Base-by-base conservation (phyloP, 73 alveolate species). In the Durusdinium trenchii region DNA sequence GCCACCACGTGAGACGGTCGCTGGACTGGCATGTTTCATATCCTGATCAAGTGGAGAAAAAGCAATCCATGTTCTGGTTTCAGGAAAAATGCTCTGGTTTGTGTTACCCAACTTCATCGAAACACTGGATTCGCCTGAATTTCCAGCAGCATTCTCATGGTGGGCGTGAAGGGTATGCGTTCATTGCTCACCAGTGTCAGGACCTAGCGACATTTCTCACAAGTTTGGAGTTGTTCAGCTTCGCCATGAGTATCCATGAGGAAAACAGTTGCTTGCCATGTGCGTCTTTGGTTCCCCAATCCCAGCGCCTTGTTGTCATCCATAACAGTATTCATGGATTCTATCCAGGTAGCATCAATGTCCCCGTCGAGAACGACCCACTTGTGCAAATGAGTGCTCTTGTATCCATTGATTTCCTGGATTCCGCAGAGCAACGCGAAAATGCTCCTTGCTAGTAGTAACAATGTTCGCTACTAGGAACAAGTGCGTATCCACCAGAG, bases 341-440 rank as follows among this genome's bases (percentile, higher is more conserved):
- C 99, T 97, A 99, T 99, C 99, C 99, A 99, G 94, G 99, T 99
- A 36, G 99, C 99, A 98, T 99, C 99, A 61, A 99, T 99, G 99
- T 99, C 99, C 73, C 99, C 99, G 99, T 99, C 99, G 81, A 99
- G 99, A 42, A 99, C 99, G 97, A 99, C 99, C 99, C 99, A 99
- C 99, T 99, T 99, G 99, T 99, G 99, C 99, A 93, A 81, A 98
- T 99, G 99, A 45, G 99, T 96, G 42, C 99, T 99, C 73, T 99
- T 99, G 99, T 99, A 99, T 36, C 99, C 99, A 47, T 99, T 99
- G 40, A 82, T 57, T 69, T 95, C 99, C 95, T 95, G 69, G 20
- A 28, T 6, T 0, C 67, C 14, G 67, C 18, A 43, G n/a, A 30
- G 43, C n/a, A n/a, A n/a, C 23, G 69, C 69, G 23, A 57, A 57